phyloP scores from a whole-genome alignment of 495 filamentous ascomycete species.

The Podospora conica region DNA sequence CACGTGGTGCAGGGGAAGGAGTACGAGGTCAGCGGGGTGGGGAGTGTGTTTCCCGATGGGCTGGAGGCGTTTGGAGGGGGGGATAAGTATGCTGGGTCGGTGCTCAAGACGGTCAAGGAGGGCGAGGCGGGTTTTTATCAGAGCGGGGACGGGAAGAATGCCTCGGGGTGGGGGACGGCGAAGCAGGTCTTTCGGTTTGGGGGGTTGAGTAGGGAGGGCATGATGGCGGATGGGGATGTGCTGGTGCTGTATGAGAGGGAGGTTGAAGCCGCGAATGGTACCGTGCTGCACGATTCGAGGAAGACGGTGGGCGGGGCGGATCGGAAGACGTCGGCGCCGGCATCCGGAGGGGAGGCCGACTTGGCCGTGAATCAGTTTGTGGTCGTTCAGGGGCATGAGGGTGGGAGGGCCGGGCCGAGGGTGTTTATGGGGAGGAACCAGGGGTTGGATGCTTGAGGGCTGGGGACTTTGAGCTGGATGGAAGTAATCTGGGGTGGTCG shows the following conservation, averaged over 20 bases:
- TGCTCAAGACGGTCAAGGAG: conserved; percentile 47
- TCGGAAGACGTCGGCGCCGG: not conserved
- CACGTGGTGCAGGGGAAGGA: conserved; percentile 54
- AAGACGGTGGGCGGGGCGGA: conserved; percentile 14
- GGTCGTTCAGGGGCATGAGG: not conserved
- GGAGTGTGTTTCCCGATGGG: conserved; percentile 53
- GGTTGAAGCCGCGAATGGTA: conserved; percentile 27
- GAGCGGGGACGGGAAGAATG: conserved; percentile 39
- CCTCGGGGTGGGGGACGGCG: conserved; percentile 47
- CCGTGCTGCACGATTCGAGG: conserved; percentile 26
- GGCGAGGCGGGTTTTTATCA: conserved; percentile 50
- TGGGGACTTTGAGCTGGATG: not conserved
- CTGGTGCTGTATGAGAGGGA: conserved; percentile 31
- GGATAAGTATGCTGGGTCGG: conserved; percentile 33
- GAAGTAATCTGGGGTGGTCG: not conserved
- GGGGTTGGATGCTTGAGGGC: not conserved
- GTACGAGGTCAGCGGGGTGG: conserved; percentile 45
- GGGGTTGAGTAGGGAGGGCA: conserved; percentile 13
- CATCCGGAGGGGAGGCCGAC: not conserved
- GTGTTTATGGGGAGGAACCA: conserved; percentile 15
- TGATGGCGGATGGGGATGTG: conserved; percentile 12
- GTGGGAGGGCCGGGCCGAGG: conserved; percentile 8
- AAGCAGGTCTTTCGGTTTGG: conserved; percentile 51
- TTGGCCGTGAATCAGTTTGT: not conserved
- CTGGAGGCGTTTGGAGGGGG: conserved; percentile 42